Conservation (phyloP, 805 yeast species). For the Huiozyma sinensis region DNA sequence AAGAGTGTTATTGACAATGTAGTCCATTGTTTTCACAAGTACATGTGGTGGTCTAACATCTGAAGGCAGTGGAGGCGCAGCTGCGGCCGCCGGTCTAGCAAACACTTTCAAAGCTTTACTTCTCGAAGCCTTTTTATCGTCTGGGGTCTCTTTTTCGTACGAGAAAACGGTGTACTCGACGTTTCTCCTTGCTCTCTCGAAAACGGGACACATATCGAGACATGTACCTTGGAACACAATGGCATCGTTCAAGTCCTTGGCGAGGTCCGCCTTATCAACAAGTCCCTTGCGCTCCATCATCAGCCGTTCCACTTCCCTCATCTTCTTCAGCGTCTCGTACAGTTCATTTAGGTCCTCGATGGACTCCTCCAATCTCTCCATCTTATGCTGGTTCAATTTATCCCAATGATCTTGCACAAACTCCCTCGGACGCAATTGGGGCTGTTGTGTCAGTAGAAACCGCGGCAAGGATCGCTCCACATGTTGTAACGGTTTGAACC, state of each 20-base stretch:
- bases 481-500: slow-evolving; percentile 13
- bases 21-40: slow-evolving; percentile 54
- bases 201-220: slow-evolving; percentile 87
- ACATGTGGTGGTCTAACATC: slow-evolving; percentile 92
- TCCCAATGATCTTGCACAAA: slow-evolving; percentile 55
- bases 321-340: slow-evolving; percentile 61
- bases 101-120: slow-evolving; percentile 76
- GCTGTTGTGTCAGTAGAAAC: slow-evolving; percentile 30
- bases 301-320: slow-evolving; percentile 65
- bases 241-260: slow-evolving; percentile 80
- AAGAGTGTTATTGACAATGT: slow-evolving; percentile 54
- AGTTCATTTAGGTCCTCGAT: slow-evolving; percentile 56
- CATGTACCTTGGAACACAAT: slow-evolving; percentile 83
- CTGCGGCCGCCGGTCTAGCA: slow-evolving; percentile 96
- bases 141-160: slow-evolving; percentile 55
- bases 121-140: slow-evolving; percentile 46
- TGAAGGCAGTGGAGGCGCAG: slow-evolving; percentile 94
- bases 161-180: slow-evolving; percentile 77
- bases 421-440: slow-evolving; percentile 24
- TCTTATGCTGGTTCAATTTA: slow-evolving; percentile 50
- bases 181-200: slow-evolving; percentile 79
- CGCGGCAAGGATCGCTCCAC: slow-evolving; percentile 26
- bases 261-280: slow-evolving; percentile 77
- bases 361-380: slow-evolving; percentile 41
- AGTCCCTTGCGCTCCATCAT: slow-evolving; percentile 72